Evolutionary conservation across 148 eudicot species (phyloP), one percentile per base, ranked within the genome.

Genomic region (Fallopia convolvulus): DNA sequence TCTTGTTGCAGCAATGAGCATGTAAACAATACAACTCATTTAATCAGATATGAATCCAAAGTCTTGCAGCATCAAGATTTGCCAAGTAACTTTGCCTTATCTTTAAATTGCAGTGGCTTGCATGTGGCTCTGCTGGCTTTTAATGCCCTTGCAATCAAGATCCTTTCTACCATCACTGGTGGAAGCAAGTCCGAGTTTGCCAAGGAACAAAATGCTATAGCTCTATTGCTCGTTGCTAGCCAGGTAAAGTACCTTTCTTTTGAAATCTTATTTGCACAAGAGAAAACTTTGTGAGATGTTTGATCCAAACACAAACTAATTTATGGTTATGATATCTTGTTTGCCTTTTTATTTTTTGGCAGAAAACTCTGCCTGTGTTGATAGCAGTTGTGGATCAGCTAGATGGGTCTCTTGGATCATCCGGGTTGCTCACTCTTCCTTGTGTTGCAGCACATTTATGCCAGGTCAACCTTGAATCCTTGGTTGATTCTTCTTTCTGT

Each of bases 371-470:
- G 84, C 97, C 97, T 61, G 94, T 91, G 77, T 86, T 85, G 80
- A 90, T 91, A 68, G 93, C 98, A 73, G 98, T 93, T 47, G 97
- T 93, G 18, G 97, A 93, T 70, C 97, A 91, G 87, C 93, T 93
- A 15, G 91, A 91, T 63, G 90, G 93, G 83, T 86, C 94, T 50
- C 72, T 95, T 52, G 99, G 99, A 32, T 91, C 87, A 83, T 79
- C 97, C 65, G 97, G 97, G 74, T 84, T 95, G 85, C 84, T 95
- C 74, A 91, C 93, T 83, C 87, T 95, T 76, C 99, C 99, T 41
- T 89, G 97, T 83, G 93, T 95, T 75, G 97, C 97, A 61, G 97
- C 97, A 26, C 99, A 95, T 85, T 68, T 95, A 72, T 90, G 85
- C 83, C 99, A 95, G 97, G 99, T 94, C 60, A 44, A 20, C 1